These are phyloP conservation scores for Chaetomium strumarium DNA, from an alignment of 2,329 filamentous ascomycete species.

Conservation along the genomic window DNA sequence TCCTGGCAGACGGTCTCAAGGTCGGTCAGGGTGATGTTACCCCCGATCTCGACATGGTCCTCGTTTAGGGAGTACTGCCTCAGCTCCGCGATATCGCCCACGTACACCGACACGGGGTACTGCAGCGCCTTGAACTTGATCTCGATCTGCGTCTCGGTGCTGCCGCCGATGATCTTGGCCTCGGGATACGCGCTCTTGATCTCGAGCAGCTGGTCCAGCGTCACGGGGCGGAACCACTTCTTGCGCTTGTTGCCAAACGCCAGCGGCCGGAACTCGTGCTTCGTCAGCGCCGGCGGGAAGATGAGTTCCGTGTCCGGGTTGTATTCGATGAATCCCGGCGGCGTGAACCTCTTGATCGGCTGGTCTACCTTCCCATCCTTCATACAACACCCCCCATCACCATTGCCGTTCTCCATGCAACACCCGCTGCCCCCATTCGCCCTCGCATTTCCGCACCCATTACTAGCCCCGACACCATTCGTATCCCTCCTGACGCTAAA, in stretches of 20 bases:
- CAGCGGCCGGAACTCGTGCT: constrained; percentile 73
- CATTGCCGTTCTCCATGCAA: constrained; percentile 53
- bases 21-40: constrained; percentile 88
- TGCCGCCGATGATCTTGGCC: constrained; percentile 92
- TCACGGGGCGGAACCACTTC: constrained; percentile 87
- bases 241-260: constrained; percentile 93
- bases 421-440: constrained; percentile 43
- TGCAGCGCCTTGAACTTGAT: constrained; percentile 95
- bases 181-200: constrained; percentile 82
- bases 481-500: constrained; percentile 54
- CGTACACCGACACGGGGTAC: constrained; percentile 83
- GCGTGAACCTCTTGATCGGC: constrained; percentile 65
- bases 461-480: constrained; percentile 41
- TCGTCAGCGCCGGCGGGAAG: constrained; percentile 79
- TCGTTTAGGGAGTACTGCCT: constrained; percentile 74
- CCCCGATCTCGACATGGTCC: constrained; percentile 82
- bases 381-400: constrained; percentile 60
- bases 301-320: constrained; percentile 92
- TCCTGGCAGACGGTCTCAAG: constrained; percentile 78
- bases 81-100: constrained; percentile 88
- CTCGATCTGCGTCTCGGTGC: constrained; percentile 96
- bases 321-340: constrained; percentile 90
- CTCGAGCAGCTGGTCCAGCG: constrained; percentile 77
- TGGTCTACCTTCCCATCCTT: constrained; percentile 52
- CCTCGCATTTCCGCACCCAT: constrained; percentile 56